These are phyloP conservation scores for Madurella mycetomatis DNA, from an alignment of 2,329 filamentous ascomycete genomes.

Conservation along the genomic window DNA sequence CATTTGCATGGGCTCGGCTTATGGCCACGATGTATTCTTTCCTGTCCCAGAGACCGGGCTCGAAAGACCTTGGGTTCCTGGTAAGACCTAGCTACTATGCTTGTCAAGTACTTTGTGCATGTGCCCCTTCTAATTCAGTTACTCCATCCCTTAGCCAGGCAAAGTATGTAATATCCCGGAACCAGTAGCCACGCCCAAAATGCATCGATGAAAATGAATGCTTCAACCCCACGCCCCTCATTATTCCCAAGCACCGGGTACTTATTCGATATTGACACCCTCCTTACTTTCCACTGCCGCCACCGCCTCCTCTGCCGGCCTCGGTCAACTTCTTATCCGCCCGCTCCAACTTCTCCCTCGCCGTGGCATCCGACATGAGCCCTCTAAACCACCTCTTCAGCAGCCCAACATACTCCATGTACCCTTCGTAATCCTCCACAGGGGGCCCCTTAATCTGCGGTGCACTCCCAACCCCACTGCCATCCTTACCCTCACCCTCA, in stretches of 20 bases:
- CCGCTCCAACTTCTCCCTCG: constrained; percentile 44
- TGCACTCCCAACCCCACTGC: constrained; percentile 21
- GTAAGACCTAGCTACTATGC: too few species aligned
- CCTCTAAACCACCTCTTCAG: constrained; percentile 47
- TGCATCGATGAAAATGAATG: too few species aligned
- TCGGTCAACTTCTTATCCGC: constrained; percentile 39
- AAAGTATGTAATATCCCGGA: too few species aligned
- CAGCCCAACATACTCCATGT: constrained; percentile 45
- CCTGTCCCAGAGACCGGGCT: too few species aligned
- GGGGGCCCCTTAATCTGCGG: constrained; percentile 57
- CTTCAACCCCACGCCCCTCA: too few species aligned
- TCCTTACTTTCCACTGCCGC: neutral
- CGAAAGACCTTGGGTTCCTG: too few species aligned
- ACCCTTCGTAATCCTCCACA: constrained; percentile 50
- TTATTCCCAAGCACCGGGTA: neutral
- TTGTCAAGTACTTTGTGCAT: too few species aligned
- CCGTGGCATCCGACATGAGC: constrained; percentile 39
- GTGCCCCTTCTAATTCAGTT: too few species aligned
- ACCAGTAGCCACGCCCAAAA: too few species aligned
- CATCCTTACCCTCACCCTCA: neutral
- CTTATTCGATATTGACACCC: neutral
- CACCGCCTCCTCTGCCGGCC: neutral
- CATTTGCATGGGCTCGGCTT: too few species aligned
- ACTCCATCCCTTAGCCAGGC: too few species aligned
- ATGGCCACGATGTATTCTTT: too few species aligned